Percentiles rank a stretch among this genome's conserved stretches.
Evolutionary conservation across 1,139 yeast species (phyloP).

Genomic region (Saccharomyces hybrid): DNA sequence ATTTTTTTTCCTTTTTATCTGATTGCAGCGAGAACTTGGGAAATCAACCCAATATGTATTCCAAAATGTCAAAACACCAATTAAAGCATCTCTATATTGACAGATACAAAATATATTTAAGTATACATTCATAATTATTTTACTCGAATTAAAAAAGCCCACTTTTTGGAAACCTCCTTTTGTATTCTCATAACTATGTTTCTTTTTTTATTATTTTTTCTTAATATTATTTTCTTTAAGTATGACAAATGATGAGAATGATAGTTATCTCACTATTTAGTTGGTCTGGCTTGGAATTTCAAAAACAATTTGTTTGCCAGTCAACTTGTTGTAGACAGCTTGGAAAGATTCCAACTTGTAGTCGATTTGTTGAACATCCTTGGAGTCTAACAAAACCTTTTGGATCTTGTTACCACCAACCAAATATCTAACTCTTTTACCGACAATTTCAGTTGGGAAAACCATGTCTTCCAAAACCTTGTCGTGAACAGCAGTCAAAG

Average conservation of each 20-base stretch:
- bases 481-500: slow-evolving; percentile 98
- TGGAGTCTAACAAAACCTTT: slow-evolving; percentile 95
- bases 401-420: slow-evolving; percentile 98
- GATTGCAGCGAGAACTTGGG: background rate
- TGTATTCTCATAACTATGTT: background rate
- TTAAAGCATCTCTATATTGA: background rate
- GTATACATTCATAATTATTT: background rate
- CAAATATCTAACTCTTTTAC: slow-evolving; percentile 98
- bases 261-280: slow-evolving; percentile 33
- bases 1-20: background rate
- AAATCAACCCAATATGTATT: background rate
- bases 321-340: slow-evolving; percentile 95
- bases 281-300: slow-evolving; percentile 83
- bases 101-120: background rate
- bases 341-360: slow-evolving; percentile 99
- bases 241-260: background rate
- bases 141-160: background rate
- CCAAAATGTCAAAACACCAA: background rate
- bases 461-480: slow-evolving; percentile 97
- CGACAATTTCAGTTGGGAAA: slow-evolving; percentile 98
- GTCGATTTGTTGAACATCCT: slow-evolving; percentile 95
- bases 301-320: slow-evolving; percentile 99
- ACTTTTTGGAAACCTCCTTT: background rate
- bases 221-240: background rate
- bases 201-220: background rate